These are phyloP conservation scores for Cladosporium oxysporum DNA, from an alignment of 2,329 filamentous ascomycete species.

Conservation along the genomic window DNA sequence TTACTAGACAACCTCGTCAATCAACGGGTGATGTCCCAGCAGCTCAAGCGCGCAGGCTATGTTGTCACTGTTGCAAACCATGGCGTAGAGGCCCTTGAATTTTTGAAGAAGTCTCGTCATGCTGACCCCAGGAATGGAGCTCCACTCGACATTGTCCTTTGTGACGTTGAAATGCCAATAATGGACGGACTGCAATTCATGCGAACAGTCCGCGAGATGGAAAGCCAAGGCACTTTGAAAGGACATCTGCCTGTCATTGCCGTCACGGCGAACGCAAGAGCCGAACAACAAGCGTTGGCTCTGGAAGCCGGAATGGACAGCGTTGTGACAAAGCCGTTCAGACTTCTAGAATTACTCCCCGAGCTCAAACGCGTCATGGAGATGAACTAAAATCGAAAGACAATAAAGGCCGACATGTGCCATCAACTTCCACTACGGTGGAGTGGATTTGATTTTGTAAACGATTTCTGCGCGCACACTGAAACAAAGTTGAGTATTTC, in stretches of 20 bases:
- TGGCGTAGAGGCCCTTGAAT: conserved; percentile 40
- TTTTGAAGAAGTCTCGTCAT: not conserved
- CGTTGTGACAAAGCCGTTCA: conserved; percentile 77
- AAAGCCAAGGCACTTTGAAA: conserved; percentile 60
- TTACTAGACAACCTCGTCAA: conserved; percentile 44
- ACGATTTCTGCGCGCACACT: not conserved
- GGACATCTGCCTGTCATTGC: conserved; percentile 71
- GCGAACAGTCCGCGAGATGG: conserved; percentile 65
- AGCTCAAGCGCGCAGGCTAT: conserved; percentile 42
- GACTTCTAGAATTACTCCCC: conserved; percentile 26
- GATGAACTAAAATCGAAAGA: not conserved
- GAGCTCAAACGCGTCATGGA: conserved; percentile 24
- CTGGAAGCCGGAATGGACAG: conserved; percentile 73
- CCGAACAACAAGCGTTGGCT: conserved; percentile 69
- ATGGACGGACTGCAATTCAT: conserved; percentile 78
- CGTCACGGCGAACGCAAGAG: conserved; percentile 75
- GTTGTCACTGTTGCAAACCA: conserved; percentile 43
- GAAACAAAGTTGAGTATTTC: no score
- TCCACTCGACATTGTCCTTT: conserved; percentile 57
- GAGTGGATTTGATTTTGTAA: not conserved
- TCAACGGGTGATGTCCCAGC: conserved; percentile 44
- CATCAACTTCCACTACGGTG: not conserved
- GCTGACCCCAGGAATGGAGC: conserved; percentile 5
- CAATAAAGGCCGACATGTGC: not conserved
- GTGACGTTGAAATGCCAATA: conserved; percentile 80